Conservation (phyloP, 768 basidiomycete genomes). For the Lyophyllum decastes region DNA sequence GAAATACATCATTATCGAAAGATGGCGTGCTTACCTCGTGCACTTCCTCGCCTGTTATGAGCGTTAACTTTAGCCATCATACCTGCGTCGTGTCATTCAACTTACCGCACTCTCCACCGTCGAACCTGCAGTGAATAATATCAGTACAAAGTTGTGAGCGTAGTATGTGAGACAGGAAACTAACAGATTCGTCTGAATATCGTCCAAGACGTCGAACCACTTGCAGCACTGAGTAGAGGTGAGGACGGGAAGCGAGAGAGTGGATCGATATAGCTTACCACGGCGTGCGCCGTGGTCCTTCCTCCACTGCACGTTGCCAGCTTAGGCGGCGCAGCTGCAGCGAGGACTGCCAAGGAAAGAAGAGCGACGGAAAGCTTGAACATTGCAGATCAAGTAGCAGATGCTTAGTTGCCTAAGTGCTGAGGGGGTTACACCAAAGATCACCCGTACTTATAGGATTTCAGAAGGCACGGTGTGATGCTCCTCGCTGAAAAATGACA, state of each 20-base stretch:
- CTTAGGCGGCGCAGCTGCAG: neutral
- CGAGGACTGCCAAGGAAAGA: neutral
- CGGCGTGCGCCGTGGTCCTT: conserved; percentile 12
- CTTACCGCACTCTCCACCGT: conserved; percentile 31
- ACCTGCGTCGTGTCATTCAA: neutral
- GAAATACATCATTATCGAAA: no score
- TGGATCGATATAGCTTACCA: conserved; percentile 1
- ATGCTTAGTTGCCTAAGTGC: neutral
- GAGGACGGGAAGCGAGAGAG: neutral
- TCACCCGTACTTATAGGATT: neutral
- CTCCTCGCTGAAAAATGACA: neutral
- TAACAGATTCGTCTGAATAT: conserved; percentile 32
- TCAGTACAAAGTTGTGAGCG: neutral
- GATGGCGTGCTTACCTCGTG: conserved; percentile 22
- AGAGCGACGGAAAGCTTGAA: conserved; percentile 1
- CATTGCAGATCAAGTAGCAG: neutral
- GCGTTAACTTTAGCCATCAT: neutral
- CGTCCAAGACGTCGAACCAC: conserved; percentile 37
- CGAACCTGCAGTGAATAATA: conserved; percentile 19
- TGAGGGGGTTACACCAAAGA: neutral
- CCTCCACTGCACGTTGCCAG: conserved; percentile 20
- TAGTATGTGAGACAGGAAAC: neutral
- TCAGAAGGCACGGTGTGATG: neutral
- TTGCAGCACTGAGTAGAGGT: conserved; percentile 24
- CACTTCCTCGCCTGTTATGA: conserved; percentile 25